Evolutionary conservation across 148 eudicot species (phyloP).

Genomic region (Rhododendron ferrugineum): DNA sequence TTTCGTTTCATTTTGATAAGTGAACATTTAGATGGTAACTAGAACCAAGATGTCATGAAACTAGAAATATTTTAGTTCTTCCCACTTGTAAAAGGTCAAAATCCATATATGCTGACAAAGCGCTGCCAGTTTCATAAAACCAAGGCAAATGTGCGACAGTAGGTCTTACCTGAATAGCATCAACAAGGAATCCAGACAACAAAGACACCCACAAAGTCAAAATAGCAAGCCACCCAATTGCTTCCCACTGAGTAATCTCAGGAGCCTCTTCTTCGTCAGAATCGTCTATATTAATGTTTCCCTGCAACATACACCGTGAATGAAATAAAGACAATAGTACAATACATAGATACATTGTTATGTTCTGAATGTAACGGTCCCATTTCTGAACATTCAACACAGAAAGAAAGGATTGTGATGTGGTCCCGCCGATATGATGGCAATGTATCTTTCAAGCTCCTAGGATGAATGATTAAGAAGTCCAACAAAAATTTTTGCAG

Average conservation of each 20-base stretch:
- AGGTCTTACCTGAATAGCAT: constrained; percentile 77
- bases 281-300: constrained; percentile 29
- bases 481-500: background rate
- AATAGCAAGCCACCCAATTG: constrained; percentile 75
- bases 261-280: constrained; percentile 67
- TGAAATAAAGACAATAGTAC: background rate
- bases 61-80: background rate
- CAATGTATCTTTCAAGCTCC: background rate
- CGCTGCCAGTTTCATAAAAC: background rate
- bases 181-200: constrained; percentile 87
- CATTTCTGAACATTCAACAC: background rate
- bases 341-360: background rate
- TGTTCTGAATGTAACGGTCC: background rate
- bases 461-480: background rate
- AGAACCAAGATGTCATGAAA: background rate
- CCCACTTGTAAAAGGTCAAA: background rate
- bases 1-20: background rate
- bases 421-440: background rate
- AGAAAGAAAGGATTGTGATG: background rate
- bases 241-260: constrained; percentile 72
- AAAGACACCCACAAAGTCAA: constrained; percentile 86
- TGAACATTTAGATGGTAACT: background rate
- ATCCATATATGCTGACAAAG: background rate
- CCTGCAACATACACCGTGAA: constrained; percentile 33
- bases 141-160: background rate